A percentile compares a stretch with the other conserved stretches of the same genome.
Evolutionary conservation across 495 filamentous ascomycete species (phyloP).

Genomic region (Clohesyomyces aquaticus): DNA sequence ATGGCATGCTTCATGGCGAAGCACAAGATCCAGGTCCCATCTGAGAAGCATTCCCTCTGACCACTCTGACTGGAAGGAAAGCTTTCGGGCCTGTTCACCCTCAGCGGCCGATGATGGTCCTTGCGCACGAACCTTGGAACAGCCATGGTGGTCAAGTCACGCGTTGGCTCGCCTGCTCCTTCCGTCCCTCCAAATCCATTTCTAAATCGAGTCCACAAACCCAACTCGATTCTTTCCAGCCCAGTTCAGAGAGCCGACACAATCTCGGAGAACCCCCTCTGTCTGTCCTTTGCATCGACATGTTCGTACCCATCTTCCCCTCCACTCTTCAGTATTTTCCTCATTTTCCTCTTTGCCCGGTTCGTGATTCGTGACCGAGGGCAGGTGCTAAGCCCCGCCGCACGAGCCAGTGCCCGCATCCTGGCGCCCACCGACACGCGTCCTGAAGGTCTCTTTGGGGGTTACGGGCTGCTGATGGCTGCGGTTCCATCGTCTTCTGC

Average conservation of each 20-base stretch:
- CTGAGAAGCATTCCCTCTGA: too few species aligned
- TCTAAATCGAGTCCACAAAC: too few species aligned
- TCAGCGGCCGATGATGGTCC: too few species aligned
- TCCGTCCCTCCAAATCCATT: not conserved
- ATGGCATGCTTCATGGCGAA: too few species aligned
- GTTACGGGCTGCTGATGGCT: conserved; percentile 17
- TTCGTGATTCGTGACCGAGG: conserved; percentile 24
- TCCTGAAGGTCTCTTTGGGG: conserved; percentile 9
- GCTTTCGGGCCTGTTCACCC: too few species aligned
- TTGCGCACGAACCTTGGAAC: not conserved
- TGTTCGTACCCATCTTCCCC: not conserved
- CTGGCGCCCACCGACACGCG: conserved; percentile 19
- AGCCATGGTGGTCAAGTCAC: not conserved
- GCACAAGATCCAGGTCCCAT: not conserved
- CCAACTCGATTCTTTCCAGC: too few species aligned
- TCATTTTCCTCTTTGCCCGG: not conserved
- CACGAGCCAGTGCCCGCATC: not conserved
- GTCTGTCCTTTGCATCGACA: too few species aligned
- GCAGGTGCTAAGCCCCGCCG: conserved; percentile 31
- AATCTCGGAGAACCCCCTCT: too few species aligned
- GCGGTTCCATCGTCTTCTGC: conserved; percentile 25
- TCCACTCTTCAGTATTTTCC: not conserved
- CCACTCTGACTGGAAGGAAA: too few species aligned
- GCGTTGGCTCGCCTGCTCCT: not conserved
- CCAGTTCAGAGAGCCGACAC: too few species aligned